Evolutionary conservation across 108 stramenopile species (phyloP).

Genomic region (Asterionellopsis glacialis): DNA sequence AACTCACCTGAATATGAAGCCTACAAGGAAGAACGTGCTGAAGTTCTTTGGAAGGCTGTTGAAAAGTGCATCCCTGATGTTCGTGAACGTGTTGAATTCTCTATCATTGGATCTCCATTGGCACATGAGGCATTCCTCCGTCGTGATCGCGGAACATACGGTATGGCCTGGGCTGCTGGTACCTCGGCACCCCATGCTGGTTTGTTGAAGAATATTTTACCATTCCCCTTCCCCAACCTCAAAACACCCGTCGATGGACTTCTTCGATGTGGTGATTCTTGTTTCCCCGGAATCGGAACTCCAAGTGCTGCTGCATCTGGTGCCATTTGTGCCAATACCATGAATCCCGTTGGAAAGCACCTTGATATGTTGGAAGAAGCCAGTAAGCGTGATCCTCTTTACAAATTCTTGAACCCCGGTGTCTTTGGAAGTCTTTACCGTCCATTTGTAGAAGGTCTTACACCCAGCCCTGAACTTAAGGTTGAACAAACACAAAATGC

Average conservation of each 20-base stretch:
- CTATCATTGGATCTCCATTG: constrained; percentile 89
- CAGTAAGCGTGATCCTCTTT: constrained; percentile 73
- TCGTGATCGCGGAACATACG: constrained; percentile 88
- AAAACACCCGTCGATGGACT: constrained; percentile 90
- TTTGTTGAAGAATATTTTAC: constrained; percentile 58
- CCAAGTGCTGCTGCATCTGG: constrained; percentile 94
- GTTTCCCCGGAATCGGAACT: constrained; percentile 93
- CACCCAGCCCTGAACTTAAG: constrained; percentile 76
- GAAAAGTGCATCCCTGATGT: constrained; percentile 93
- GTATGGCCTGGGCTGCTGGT: constrained; percentile 94
- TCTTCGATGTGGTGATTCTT: constrained; percentile 89
- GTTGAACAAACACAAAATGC: constrained; percentile 22
- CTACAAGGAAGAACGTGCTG: constrained; percentile 87
- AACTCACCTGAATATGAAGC: constrained; percentile 83
- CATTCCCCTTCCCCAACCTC: constrained; percentile 88
- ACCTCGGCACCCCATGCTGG: constrained; percentile 87
- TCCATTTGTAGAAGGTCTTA: constrained; percentile 70
- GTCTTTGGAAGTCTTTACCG: constrained; percentile 73
- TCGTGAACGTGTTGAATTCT: constrained; percentile 83
- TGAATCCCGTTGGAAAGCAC: constrained; percentile 81
- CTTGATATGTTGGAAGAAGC: constrained; percentile 76
- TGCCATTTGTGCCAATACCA: constrained; percentile 83
- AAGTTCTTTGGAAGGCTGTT: constrained; percentile 86
- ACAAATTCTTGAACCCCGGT: constrained; percentile 87
- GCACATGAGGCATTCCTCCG: constrained; percentile 94